Percentiles rank a stretch among this genome's conserved stretches.
Conservation (phyloP, 202 grass and related monocot species). For the Brachypodium distachyon region DNA sequence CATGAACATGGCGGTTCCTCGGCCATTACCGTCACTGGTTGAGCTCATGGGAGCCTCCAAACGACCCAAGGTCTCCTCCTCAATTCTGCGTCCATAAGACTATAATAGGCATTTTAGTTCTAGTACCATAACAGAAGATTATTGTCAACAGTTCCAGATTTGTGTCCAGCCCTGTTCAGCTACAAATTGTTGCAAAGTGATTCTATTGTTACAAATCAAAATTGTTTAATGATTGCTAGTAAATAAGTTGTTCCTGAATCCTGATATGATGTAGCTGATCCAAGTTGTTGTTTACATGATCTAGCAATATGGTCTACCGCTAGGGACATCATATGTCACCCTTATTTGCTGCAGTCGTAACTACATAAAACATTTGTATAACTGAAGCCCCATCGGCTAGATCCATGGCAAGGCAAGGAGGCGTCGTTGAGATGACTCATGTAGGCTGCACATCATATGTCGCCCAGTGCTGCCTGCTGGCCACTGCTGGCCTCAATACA, state of each 20-base stretch:
- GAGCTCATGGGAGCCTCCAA: slow-evolving; percentile 46
- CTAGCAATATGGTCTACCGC: too few species aligned
- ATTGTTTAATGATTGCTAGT: too few species aligned
- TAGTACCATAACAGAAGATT: background rate
- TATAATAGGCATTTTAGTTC: background rate
- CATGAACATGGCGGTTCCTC: slow-evolving; percentile 52
- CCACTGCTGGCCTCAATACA: too few species aligned
- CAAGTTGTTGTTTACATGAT: too few species aligned
- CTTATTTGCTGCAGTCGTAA: too few species aligned
- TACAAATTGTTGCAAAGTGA: background rate
- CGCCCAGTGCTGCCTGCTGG: too few species aligned
- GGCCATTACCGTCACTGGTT: slow-evolving; percentile 45
- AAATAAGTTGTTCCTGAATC: too few species aligned
- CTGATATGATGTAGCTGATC: too few species aligned
- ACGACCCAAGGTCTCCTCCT: slow-evolving; percentile 31
- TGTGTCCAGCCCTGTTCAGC: background rate
- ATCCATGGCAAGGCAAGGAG: slow-evolving; percentile 47
- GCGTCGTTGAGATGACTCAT: slow-evolving; percentile 70
- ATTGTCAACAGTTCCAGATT: background rate
- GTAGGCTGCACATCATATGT: slow-evolving; percentile 60
- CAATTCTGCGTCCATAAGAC: background rate
- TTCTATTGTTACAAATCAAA: background rate
- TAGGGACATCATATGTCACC: too few species aligned
- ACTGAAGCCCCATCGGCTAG: slow-evolving; percentile 57
- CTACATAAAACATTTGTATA: too few species aligned